Percentiles rank a stretch among this genome's conserved stretches.
These are phyloP conservation scores for Fagus sylvatica DNA, from an alignment of 306 rosid genomes.

Conservation along the genomic window DNA sequence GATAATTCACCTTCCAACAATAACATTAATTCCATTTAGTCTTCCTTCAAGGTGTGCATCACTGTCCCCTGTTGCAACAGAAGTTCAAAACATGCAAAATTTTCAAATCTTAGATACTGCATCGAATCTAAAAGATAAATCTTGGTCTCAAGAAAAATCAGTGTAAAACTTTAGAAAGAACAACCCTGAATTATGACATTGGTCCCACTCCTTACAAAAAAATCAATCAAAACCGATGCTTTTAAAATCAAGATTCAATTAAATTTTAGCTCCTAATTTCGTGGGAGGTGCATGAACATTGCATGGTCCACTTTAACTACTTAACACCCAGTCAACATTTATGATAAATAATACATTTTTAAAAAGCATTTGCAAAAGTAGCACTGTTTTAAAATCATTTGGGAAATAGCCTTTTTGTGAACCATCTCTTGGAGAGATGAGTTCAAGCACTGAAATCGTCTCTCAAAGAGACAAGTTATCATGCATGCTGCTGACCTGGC, in stretches of 20 bases:
- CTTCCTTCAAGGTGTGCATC: constrained; percentile 59
- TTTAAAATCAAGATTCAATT: too few species aligned
- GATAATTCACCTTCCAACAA: constrained; percentile 77
- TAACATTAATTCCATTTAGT: constrained; percentile 73
- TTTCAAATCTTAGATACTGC: background rate
- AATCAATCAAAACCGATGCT: too few species aligned
- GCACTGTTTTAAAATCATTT: too few species aligned
- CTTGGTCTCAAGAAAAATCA: background rate
- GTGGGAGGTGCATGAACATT: background rate
- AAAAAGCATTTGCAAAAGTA: too few species aligned
- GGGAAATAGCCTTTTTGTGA: too few species aligned
- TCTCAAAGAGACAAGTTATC: too few species aligned
- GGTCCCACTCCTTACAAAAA: too few species aligned
- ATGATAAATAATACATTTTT: too few species aligned
- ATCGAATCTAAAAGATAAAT: constrained; percentile 1
- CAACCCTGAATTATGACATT: background rate
- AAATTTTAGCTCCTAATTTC: too few species aligned
- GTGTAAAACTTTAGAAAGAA: background rate
- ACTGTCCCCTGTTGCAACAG: constrained; percentile 42
- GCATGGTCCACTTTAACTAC: background rate
- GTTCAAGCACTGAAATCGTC: too few species aligned
- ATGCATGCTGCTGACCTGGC: too few species aligned
- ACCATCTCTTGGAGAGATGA: too few species aligned
- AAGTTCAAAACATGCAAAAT: constrained; percentile 28
- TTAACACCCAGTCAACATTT: background rate